Conservation (phyloP, 805 yeast species). For the Grigorovia jiainica region DNA sequence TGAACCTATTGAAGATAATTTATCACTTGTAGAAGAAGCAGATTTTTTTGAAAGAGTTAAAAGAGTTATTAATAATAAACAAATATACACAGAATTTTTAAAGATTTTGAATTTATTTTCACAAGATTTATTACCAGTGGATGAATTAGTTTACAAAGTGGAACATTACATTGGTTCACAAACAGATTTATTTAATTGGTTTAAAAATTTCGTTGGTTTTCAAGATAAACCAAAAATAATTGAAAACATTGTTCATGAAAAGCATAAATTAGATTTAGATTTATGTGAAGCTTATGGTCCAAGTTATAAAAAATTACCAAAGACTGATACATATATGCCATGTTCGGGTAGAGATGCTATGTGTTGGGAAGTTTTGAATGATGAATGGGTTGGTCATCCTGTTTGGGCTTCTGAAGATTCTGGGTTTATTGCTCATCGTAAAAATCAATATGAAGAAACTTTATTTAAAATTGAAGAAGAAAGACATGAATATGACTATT, state of each 20-base stretch:
- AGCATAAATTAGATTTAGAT: constrained; percentile 82
- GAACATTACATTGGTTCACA: constrained; percentile 78
- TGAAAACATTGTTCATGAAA: constrained; percentile 78
- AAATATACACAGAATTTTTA: constrained; percentile 83
- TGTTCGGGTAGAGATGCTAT: constrained; percentile 97
- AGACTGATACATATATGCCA: constrained; percentile 91
- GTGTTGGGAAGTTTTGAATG: constrained; percentile 98
- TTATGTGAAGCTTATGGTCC: constrained; percentile 94
- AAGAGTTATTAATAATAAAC: constrained; percentile 79
- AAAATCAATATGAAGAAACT: constrained; percentile 95
- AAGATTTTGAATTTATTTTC: constrained; percentile 81
- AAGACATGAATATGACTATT: constrained; percentile 92
- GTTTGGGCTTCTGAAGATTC: constrained; percentile 99
- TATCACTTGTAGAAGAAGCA: constrained; percentile 73
- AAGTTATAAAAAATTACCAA: constrained; percentile 85
- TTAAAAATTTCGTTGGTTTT: constrained; percentile 82
- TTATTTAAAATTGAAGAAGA: constrained; percentile 93
- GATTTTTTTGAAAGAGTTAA: constrained; percentile 88
- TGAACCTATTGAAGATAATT: constrained; percentile 41
- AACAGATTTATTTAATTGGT: constrained; percentile 79
- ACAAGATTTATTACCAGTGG: constrained; percentile 81
- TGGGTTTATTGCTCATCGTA: constrained; percentile 97
- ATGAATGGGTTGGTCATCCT: constrained; percentile 99
- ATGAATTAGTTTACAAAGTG: constrained; percentile 71
- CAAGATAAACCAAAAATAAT: constrained; percentile 78